These are phyloP conservation scores for Pseudocercospora pini-densiflorae DNA, from an alignment of 2,329 filamentous ascomycete species.

Conservation along the genomic window DNA sequence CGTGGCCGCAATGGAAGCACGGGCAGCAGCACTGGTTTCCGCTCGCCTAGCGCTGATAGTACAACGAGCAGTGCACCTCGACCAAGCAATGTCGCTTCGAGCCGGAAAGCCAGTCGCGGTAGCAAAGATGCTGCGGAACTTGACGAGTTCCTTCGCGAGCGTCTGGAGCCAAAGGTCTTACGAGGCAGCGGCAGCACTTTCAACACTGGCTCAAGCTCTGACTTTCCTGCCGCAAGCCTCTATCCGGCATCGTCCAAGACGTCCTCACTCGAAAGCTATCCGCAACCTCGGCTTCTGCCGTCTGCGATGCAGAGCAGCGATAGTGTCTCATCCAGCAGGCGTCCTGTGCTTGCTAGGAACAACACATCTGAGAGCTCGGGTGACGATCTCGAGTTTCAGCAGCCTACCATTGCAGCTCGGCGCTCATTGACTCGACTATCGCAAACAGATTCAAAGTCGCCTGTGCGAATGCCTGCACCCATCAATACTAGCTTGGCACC, in stretches of 20 bases:
- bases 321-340: constrained; percentile 20
- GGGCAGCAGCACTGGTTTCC: constrained; percentile 54
- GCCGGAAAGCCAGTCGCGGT: constrained; percentile 47
- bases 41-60: constrained; percentile 52
- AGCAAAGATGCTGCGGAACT: constrained; percentile 47
- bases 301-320: constrained; percentile 32
- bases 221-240: constrained; percentile 14
- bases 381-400: constrained; percentile 26
- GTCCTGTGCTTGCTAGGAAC: constrained; percentile 20
- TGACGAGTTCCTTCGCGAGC: constrained; percentile 52
- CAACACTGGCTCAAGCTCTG: constrained; percentile 25
- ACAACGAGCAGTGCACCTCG: constrained; percentile 42
- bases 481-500: constrained; percentile 23
- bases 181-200: constrained; percentile 50
- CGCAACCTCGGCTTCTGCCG: constrained; percentile 34
- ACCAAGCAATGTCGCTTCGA: constrained; percentile 33
- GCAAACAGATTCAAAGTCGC: constrained; percentile 17
- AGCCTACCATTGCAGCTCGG: constrained; percentile 24
- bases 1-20: constrained; percentile 68
- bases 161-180: constrained; percentile 50
- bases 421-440: constrained; percentile 28
- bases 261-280: constrained; percentile 29
- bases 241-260: constrained; percentile 27
- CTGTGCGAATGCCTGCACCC: constrained; percentile 19
- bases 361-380: constrained; percentile 33